Conservation (phyloP, 1,284 basidiomycete species). For the Irpex sp. region DNA sequence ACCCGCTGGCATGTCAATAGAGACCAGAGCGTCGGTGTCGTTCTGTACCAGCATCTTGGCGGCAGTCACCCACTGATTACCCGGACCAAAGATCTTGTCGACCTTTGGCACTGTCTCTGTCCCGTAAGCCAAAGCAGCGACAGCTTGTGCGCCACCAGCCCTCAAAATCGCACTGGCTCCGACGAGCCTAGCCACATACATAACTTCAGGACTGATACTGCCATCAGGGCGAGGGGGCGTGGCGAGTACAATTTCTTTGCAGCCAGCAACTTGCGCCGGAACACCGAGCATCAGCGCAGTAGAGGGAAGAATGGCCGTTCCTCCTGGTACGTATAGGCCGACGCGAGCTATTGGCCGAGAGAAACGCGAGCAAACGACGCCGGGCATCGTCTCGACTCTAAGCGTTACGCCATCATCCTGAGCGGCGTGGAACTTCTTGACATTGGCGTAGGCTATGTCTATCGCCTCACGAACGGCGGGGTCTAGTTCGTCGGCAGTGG, state of each 20-base stretch:
- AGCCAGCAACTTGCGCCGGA: conserved; percentile 96
- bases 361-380: conserved; percentile 92
- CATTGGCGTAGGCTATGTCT: conserved; percentile 89
- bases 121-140: conserved; percentile 97
- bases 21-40: conserved; percentile 94
- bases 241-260: conserved; percentile 88
- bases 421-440: conserved; percentile 85
- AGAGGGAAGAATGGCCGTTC: conserved; percentile 93
- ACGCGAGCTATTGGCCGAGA: conserved; percentile 92
- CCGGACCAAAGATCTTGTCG: conserved; percentile 98
- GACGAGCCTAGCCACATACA: conserved; percentile 88
- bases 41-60: conserved; percentile 99
- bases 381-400: conserved; percentile 95
- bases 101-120: conserved; percentile 97
- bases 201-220: conserved; percentile 88
- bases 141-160: conserved; percentile 95
- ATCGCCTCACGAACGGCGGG: conserved; percentile 75
- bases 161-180: conserved; percentile 87
- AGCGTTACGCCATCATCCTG: conserved; percentile 72
- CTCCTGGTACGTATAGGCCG: conserved; percentile 96
- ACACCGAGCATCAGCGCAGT: conserved; percentile 98
- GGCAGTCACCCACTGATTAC: conserved; percentile 99
- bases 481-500: conserved; percentile 47
- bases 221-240: conserved; percentile 92
- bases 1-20: conserved; percentile 99